These are phyloP conservation scores for Leucosporidium scottii DNA, from an alignment of 768 basidiomycete genomes.

Conservation along the genomic window DNA sequence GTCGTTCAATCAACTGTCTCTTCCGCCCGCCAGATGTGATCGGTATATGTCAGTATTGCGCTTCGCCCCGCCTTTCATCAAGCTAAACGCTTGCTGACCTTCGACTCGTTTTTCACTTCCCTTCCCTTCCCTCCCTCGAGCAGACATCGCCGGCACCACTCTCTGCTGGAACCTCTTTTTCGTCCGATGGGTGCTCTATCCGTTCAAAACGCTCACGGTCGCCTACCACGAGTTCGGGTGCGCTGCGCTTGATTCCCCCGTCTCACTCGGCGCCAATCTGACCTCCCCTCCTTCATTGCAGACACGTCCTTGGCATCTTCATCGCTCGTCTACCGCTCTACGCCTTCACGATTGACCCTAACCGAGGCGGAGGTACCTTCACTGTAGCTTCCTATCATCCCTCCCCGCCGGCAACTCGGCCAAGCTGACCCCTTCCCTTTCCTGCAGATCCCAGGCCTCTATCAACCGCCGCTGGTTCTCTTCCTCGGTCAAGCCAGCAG, in stretches of 20 bases:
- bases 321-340: slow-evolving; percentile 2
- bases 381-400: neutral
- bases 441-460: neutral
- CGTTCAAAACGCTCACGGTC: slow-evolving; percentile 8
- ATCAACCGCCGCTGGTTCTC: neutral
- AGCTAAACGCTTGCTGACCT: neutral
- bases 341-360: slow-evolving; percentile 12
- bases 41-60: neutral
- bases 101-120: too few species aligned
- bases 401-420: neutral
- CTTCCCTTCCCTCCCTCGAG: neutral
- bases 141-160: slow-evolving; percentile 12
- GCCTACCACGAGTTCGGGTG: slow-evolving; percentile 13
- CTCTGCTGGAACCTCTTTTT: slow-evolving; percentile 13
- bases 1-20: too few species aligned
- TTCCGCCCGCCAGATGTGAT: neutral
- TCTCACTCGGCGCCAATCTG: neutral
- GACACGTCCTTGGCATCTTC: slow-evolving; percentile 5
- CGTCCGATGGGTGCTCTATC: neutral
- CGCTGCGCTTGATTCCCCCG: neutral
- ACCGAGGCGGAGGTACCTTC: slow-evolving; percentile 7
- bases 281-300: neutral
- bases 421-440: neutral
- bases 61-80: neutral
- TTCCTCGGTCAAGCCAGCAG: slow-evolving; percentile 4